Evolutionary conservation across 2,329 filamentous ascomycete species (phyloP), one percentile per base, ranked within the genome.

Genomic region (Colletotrichum acutatum): DNA sequence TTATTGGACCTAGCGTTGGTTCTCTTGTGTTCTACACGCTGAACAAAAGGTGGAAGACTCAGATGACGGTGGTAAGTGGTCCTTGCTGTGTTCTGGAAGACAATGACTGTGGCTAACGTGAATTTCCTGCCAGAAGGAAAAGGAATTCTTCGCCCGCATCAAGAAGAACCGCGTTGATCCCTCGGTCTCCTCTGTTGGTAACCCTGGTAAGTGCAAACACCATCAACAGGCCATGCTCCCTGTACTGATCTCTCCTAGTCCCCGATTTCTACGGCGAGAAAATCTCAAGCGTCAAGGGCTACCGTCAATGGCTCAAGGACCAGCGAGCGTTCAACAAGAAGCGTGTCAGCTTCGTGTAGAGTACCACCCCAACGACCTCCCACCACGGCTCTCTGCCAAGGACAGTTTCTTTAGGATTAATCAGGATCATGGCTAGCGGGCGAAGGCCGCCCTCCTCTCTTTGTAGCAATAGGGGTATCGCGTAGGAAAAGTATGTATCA

Each of bases 241-340:
- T 49, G 26, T 26, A 30, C 26, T 70, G 26, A 66, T 59, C 5
- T 72, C 34, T 19, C 24, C 9, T 5, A 89, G 94, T 98, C 1
- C 95, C 96, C 56, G 97, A 99, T 82, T 99, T 98, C 84, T 99
- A 99, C 80, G 97, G 97, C 78, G 97, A 99, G 86, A 98, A 98
- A 89, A 98, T 99, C 78, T 94, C 94, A 64, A 98, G 95, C 78
- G 95, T 98, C 26, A 89, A 92, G 66, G 95, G 94, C 59, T 99
- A 98, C 83, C 88, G 97, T 79, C 92, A 95, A 82, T 99, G 97
- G 97, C 85, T 99, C 79, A 98, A 98, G 88, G 97, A 99, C 80
- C 97, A 98, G 87, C 89, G 96, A 75, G 96, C 95, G 11, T 99
- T 98, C 86, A 98, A 97, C 86, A 95, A 95, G 87, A 97, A 97